Base-by-base conservation (phyloP, 208 protist species). In the Leishmania major region DNA sequence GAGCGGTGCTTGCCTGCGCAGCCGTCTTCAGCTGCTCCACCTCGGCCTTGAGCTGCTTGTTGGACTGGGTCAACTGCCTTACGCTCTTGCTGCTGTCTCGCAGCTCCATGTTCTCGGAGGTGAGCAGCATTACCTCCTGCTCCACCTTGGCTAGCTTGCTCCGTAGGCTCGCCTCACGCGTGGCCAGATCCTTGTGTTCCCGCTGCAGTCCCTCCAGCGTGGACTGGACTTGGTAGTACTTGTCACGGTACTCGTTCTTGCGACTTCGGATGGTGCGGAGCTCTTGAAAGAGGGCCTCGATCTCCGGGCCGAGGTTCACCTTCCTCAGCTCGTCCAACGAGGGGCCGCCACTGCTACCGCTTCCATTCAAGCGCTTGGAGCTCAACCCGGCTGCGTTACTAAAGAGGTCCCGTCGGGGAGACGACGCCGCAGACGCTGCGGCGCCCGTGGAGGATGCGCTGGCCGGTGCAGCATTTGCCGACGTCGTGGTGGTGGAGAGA, bases 231-330 rank as follows among this genome's bases (percentile, higher is more conserved):
- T 82, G 60, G 73, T 88, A 43, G 78, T 90, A 90, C 84, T 92
- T 91, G 75, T 88, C 88, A n/a, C 93, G 91, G 64, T 97, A 98
- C 45, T 92, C 86, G 76, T 96, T 98, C 80, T 96, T 97, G 81
- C 92, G 94, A 22, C 35, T 72, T 22, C 95, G 93, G 51, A 97
- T 94, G 5, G 85, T 83, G 28, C 84, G 80, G 1, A 98, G 91
- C 83, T 98, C 93, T 5, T 86, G 84, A 78, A 98, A 98, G 31
- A 98, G 93, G 22, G 89, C 93, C 79, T 98, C 95, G 78, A 98
- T 96, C 81, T 98, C 95, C 0, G 91, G 86, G 19, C 95, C 95
- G 37, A 98, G 89, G 78, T 97, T 96, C 22, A 98, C 86, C 75
- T 91, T 91, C 75, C 90, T 88, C 31, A 98, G 85, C 69, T 98